Evolutionary conservation across 179 eudicot genomes (phyloP).

Genomic region (Vitellaria paradoxa): DNA sequence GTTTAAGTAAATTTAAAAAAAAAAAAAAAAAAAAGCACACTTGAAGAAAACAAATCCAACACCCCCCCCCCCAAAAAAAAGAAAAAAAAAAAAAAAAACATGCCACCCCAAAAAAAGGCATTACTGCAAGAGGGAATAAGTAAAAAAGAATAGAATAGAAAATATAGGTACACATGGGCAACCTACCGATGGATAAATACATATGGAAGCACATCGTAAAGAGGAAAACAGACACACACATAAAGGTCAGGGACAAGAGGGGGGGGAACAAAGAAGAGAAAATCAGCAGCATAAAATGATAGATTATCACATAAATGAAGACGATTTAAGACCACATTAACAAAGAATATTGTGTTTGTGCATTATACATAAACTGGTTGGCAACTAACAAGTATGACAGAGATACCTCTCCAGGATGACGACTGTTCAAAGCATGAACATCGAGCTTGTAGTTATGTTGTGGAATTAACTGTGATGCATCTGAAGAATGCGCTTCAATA

Average conservation of each 20-base stretch:
- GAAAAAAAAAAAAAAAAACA: too few species aligned
- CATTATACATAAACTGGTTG: not conserved
- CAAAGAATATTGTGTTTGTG: not conserved
- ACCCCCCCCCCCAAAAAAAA: too few species aligned
- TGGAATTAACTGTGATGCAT: slow-evolving; percentile 80
- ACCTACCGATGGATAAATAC: too few species aligned
- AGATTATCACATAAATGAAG: not conserved
- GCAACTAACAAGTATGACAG: not conserved
- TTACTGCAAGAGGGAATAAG: too few species aligned
- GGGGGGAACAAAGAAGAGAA: slow-evolving; percentile 5
- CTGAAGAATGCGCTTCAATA: slow-evolving; percentile 67
- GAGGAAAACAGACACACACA: not conserved
- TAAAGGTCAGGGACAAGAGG: not conserved
- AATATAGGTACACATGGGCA: too few species aligned
- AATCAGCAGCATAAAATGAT: not conserved
- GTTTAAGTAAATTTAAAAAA: too few species aligned
- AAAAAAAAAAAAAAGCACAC: too few species aligned
- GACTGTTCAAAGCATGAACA: slow-evolving; percentile 83
- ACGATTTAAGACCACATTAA: not conserved
- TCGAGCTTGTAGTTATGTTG: slow-evolving; percentile 99
- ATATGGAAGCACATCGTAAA: not conserved
- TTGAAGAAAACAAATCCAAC: too few species aligned
- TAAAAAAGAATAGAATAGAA: too few species aligned
- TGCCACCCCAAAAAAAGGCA: too few species aligned
- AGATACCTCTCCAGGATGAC: slow-evolving; percentile 97